phyloP scores from a whole-genome alignment of 371 early-diverging fungal species.

The Massospora cicadina region DNA sequence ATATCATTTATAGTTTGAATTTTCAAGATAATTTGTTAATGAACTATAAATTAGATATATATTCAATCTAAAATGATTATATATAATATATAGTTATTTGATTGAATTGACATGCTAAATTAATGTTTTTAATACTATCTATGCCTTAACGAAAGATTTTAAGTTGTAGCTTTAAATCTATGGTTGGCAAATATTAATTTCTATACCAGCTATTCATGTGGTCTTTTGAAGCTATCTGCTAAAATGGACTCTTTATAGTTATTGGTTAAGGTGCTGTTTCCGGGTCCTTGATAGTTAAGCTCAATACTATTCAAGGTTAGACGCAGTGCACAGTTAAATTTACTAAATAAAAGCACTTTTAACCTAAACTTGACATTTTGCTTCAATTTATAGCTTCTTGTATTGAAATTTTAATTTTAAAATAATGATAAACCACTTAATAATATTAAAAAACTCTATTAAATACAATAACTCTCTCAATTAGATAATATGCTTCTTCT shows the following conservation, averaged over 20 bases:
- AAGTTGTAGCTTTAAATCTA: neutral
- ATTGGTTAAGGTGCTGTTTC: neutral
- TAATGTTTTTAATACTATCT: neutral
- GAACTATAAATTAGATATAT: neutral
- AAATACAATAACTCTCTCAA: too few species aligned
- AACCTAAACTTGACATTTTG: too few species aligned
- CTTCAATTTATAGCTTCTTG: too few species aligned
- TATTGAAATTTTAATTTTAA: too few species aligned
- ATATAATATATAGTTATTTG: neutral
- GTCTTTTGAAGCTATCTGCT: neutral
- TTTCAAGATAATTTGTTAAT: neutral
- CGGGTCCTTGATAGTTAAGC: neutral
- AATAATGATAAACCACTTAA: too few species aligned
- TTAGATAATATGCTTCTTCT: too few species aligned
- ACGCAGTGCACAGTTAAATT: neutral
- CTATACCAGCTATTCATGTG: neutral
- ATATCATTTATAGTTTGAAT: neutral
- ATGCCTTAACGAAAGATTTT: neutral
- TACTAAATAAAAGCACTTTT: too few species aligned
- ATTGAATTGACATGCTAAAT: neutral
- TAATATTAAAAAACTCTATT: too few species aligned
- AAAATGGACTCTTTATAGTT: neutral
- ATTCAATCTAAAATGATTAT: neutral
- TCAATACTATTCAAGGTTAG: neutral
- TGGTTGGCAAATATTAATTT: neutral